A percentile compares a stretch with the other conserved stretches of the same genome.
phyloP scores from a whole-genome alignment of 148 eudicot species.

The Rhododendron vialii region DNA sequence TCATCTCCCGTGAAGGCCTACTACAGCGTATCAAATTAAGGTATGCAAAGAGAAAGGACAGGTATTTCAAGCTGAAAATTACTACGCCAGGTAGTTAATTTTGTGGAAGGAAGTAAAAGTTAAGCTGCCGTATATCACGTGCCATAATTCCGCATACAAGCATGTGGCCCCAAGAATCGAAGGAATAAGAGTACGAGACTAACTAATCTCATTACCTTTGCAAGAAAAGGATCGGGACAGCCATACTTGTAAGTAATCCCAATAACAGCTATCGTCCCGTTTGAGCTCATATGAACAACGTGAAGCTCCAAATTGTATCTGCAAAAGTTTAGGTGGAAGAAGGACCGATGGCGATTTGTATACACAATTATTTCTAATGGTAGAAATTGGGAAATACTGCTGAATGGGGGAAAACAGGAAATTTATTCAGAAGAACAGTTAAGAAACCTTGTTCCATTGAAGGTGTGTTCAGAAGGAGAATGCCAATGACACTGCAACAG shows the following conservation, averaged over 20 bases:
- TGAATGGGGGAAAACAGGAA: not conserved
- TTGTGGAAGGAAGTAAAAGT: not conserved
- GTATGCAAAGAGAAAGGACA: not conserved
- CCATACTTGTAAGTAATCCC: slow-evolving; percentile 29
- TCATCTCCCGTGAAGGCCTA: not conserved
- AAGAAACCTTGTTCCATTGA: slow-evolving; percentile 30
- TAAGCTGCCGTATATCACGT: not conserved
- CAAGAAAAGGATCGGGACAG: slow-evolving; percentile 30
- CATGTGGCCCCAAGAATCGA: not conserved
- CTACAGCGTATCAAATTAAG: not conserved
- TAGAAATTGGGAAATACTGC: not conserved
- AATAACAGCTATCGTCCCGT: slow-evolving; percentile 18
- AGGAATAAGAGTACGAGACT: not conserved
- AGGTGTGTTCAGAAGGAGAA: slow-evolving; percentile 38
- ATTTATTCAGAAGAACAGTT: not conserved
- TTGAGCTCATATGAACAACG: slow-evolving; percentile 23
- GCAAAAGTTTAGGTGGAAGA: not conserved
- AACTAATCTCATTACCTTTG: slow-evolving; percentile 15
- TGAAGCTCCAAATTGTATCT: slow-evolving; percentile 28
- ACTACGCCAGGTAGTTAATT: not conserved
- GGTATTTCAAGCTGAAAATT: not conserved
- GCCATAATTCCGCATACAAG: not conserved
- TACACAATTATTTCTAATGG: not conserved
- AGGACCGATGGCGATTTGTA: not conserved
- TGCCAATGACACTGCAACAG: slow-evolving; percentile 41